phyloP scores from a whole-genome alignment of 2,329 filamentous ascomycete species.

The Colletotrichum sp. region DNA sequence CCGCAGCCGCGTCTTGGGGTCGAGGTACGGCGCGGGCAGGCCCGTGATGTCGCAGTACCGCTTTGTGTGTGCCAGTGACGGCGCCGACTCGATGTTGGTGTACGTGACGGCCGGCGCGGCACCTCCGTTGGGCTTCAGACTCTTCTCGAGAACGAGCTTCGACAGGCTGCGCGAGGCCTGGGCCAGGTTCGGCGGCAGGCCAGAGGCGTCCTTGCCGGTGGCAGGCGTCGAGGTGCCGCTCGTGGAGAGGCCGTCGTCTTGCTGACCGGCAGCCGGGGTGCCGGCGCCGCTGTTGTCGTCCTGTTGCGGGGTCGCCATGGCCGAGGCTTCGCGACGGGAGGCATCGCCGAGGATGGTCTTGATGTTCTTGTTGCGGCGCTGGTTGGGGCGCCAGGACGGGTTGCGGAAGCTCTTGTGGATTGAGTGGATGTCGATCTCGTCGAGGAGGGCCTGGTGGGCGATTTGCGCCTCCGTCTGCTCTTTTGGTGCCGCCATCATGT shows the following conservation, averaged over 20 bases:
- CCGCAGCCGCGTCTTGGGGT: conserved; percentile 91
- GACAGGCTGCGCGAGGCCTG: conserved; percentile 87
- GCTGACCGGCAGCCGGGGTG: conserved; percentile 55
- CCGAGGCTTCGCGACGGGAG: conserved; percentile 79
- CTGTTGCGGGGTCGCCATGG: conserved; percentile 74
- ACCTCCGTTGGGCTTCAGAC: conserved; percentile 50
- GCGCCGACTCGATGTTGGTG: conserved; percentile 95
- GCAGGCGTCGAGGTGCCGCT: conserved; percentile 65
- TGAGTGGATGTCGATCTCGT: conserved; percentile 88
- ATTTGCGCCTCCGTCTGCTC: conserved; percentile 78
- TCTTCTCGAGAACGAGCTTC: conserved; percentile 88
- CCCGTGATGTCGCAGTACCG: conserved; percentile 98
- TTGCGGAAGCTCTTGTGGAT: conserved; percentile 91
- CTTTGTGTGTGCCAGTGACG: conserved; percentile 82
- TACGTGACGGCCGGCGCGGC: conserved; percentile 81
- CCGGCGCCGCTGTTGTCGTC: conserved; percentile 77
- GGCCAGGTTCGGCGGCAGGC: conserved; percentile 73
- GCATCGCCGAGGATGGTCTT: conserved; percentile 95
- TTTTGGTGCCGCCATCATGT: conserved; percentile 67
- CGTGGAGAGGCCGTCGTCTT: conserved; percentile 59
- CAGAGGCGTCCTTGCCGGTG: conserved; percentile 36
- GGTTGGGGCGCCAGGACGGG: conserved; percentile 86
- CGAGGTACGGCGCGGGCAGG: conserved; percentile 86
- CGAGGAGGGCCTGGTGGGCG: conserved; percentile 84
- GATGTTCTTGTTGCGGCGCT: conserved; percentile 98